Base-by-base conservation (phyloP, 352 stramenopile species). In the Heterotrichella gracilis region DNA sequence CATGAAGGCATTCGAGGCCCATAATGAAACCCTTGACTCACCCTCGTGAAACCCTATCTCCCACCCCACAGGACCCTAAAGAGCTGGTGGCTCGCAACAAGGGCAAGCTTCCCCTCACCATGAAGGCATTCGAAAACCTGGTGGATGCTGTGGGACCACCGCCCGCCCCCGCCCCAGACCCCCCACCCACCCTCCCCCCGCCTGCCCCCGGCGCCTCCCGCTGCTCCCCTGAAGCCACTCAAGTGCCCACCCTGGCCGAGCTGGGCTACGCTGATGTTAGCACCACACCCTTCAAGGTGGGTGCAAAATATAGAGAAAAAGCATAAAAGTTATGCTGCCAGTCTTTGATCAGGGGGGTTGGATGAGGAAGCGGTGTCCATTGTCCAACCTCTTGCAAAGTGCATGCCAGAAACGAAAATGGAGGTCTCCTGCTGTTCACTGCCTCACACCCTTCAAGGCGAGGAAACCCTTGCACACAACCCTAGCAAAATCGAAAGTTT, bases 1-100 rank as follows among this genome's bases (percentile, higher is more conserved):
- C n/a, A n/a, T n/a, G n/a, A n/a, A n/a, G n/a, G n/a, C n/a, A n/a
- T n/a, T n/a, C n/a, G n/a, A n/a, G n/a, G n/a, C n/a, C n/a, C n/a
- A n/a, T n/a, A n/a, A n/a, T n/a, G n/a, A n/a, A n/a, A n/a, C n/a
- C n/a, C n/a, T n/a, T n/a, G n/a, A n/a, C n/a, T n/a, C n/a, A n/a
- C n/a, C n/a, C n/a, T n/a, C n/a, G n/a, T n/a, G n/a, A n/a, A n/a
- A n/a, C n/a, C n/a, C n/a, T n/a, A n/a, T n/a, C n/a, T n/a, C n/a
- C n/a, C n/a, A n/a, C n/a, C n/a, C n/a, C n/a, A n/a, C n/a, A 80
- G 9, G 71, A 81, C 13, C 70, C 76, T 69, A 73, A 79, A 2
- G 74, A 74, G 25, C 70, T 79, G 32, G 32, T 67, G 3, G 64
- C 32, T 22, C 64, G 25, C 4, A 68, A 64, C 19, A 70, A 69